A percentile compares a stretch with the other conserved stretches of the same genome.
Evolutionary conservation across 2,329 filamentous ascomycete genomes (phyloP).

Genomic region (Grosmannia huntii): DNA sequence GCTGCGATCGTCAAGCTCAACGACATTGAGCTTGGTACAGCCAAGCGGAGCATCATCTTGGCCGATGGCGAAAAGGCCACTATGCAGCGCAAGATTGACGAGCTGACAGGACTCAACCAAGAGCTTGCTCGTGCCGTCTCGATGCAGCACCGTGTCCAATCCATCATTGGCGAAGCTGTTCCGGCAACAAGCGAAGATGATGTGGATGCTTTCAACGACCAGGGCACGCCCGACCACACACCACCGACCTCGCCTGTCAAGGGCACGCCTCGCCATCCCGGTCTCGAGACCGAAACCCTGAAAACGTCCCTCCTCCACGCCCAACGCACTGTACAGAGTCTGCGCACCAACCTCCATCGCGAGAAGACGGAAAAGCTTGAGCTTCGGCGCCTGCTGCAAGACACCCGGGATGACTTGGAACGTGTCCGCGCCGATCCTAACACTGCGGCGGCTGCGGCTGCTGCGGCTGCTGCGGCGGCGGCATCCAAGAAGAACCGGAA

Average conservation of each 20-base stretch:
- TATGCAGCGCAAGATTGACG: conserved; percentile 76
- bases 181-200: conserved; percentile 48
- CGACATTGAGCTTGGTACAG: conserved; percentile 74
- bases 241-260: conserved; percentile 86
- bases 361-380: conserved; percentile 99
- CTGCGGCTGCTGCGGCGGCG: conserved; percentile 18
- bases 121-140: conserved; percentile 80
- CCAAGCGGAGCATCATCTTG: conserved; percentile 66
- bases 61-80: conserved; percentile 67
- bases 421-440: conserved; percentile 45
- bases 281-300: conserved; percentile 89
- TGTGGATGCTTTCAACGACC: conserved; percentile 51
- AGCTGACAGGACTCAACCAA: conserved; percentile 77
- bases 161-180: conserved; percentile 50
- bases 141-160: conserved; percentile 49
- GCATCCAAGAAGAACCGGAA: conserved; percentile 50
- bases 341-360: conserved; percentile 87
- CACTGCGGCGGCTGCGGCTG: conserved; percentile 14
- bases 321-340: conserved; percentile 89
- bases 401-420: conserved; percentile 83
- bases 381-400: conserved; percentile 86
- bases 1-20: conserved; percentile 65
- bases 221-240: conserved; percentile 74
- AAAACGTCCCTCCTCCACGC: conserved; percentile 91
- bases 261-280: conserved; percentile 76